Evolutionary conservation across 2,329 filamentous ascomycete genomes (phyloP).

Genomic region (Diplodia mutila): DNA sequence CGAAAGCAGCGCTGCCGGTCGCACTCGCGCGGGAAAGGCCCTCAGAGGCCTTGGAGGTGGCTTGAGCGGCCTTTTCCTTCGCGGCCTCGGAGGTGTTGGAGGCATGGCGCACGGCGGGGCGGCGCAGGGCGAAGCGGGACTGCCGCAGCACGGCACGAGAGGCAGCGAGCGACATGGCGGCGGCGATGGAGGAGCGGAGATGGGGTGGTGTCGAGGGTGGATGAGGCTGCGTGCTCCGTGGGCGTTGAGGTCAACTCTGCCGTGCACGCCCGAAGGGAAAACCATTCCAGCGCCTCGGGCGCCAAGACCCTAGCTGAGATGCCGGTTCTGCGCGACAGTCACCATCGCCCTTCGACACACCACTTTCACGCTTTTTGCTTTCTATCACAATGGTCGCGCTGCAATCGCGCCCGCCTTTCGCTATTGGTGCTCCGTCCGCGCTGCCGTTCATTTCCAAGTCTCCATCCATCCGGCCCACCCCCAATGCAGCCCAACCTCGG

Average conservation of each 20-base stretch:
- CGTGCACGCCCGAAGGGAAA: slow-evolving; percentile 24
- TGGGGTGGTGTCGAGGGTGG: slow-evolving; percentile 27
- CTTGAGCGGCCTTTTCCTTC: slow-evolving; percentile 50
- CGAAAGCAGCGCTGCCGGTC: slow-evolving; percentile 77
- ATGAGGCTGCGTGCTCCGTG: slow-evolving; percentile 24
- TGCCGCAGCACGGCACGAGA: slow-evolving; percentile 52
- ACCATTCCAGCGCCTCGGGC: slow-evolving; percentile 21
- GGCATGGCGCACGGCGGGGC: slow-evolving; percentile 52
- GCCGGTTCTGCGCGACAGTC: slow-evolving; percentile 15
- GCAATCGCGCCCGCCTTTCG: background rate
- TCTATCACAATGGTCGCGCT: background rate
- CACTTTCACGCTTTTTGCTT: slow-evolving; percentile 11
- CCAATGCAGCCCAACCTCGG: slow-evolving; percentile 2
- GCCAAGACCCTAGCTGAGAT: slow-evolving; percentile 22
- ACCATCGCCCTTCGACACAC: slow-evolving; percentile 15
- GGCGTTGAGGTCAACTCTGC: slow-evolving; percentile 24
- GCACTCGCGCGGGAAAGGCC: slow-evolving; percentile 81
- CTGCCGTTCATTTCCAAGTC: background rate
- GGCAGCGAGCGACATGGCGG: slow-evolving; percentile 53
- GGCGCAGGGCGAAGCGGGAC: slow-evolving; percentile 47
- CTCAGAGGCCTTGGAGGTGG: slow-evolving; percentile 70
- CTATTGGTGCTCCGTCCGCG: background rate
- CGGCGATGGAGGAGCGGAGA: slow-evolving; percentile 31
- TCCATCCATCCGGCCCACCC: slow-evolving; percentile 1
- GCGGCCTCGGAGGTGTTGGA: slow-evolving; percentile 54